These are phyloP conservation scores for Vigna reflexopilosa DNA, from an alignment of 306 rosid species.

Conservation along the genomic window DNA sequence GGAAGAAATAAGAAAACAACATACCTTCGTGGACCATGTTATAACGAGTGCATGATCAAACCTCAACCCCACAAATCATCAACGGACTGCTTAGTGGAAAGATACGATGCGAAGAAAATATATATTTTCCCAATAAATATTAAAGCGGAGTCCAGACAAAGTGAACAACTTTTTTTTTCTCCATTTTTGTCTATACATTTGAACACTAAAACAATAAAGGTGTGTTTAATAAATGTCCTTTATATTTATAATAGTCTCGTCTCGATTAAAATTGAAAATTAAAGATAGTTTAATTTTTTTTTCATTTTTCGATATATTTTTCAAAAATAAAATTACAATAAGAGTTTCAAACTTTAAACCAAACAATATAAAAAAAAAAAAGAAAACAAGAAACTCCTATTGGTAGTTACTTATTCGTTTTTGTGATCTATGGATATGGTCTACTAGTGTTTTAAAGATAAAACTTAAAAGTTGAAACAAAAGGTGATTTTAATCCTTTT, in stretches of 20 bases:
- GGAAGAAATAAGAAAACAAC: conserved; percentile 17
- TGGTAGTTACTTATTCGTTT: not conserved
- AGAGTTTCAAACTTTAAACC: too few relatives aligned
- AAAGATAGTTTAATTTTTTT: too few relatives aligned
- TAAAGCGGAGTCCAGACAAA: not conserved
- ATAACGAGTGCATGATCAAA: not conserved
- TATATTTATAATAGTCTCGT: too few relatives aligned
- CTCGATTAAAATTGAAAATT: too few relatives aligned
- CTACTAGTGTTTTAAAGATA: too few relatives aligned
- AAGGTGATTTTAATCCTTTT: too few relatives aligned
- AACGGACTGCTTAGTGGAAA: not conserved
- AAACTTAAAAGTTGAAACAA: too few relatives aligned
- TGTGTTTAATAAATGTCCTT: not conserved
- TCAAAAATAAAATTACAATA: too few relatives aligned
- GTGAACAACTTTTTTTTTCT: not conserved
- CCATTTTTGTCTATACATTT: not conserved
- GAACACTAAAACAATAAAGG: not conserved
- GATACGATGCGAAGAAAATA: not conserved
- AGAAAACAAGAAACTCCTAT: not conserved
- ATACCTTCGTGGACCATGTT: conserved; percentile 4
- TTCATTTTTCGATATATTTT: too few relatives aligned
- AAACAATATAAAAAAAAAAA: not conserved
- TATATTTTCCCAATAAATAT: not conserved
- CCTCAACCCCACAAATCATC: conserved; percentile 26
- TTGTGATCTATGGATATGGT: too few relatives aligned